These are phyloP conservation scores for Solanum megistacrolobum DNA, from an alignment of 257 asterid genomes.

Conservation along the genomic window DNA sequence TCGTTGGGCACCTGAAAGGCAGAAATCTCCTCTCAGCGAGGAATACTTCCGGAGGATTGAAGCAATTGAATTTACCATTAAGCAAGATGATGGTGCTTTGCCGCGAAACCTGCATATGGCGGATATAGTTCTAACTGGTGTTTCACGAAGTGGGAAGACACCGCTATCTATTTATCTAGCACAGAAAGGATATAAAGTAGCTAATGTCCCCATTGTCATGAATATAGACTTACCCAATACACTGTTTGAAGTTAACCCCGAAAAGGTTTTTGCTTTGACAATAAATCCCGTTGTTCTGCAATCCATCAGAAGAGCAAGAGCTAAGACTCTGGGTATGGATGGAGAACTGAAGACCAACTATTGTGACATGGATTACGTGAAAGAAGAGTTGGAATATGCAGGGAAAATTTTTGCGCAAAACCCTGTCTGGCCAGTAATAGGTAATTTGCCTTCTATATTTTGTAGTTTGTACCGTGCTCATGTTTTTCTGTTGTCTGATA, in stretches of 20 bases:
- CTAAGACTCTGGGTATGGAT: slow-evolving; percentile 63
- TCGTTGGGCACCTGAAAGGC: slow-evolving; percentile 82
- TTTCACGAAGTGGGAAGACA: slow-evolving; percentile 90
- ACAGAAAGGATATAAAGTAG: slow-evolving; percentile 95
- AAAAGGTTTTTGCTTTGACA: slow-evolving; percentile 82
- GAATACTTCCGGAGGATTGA: slow-evolving; percentile 80
- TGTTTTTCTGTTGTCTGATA: neutral
- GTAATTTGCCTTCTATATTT: slow-evolving; percentile 28
- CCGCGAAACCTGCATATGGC: slow-evolving; percentile 68
- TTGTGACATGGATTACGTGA: slow-evolving; percentile 64
- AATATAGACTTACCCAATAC: slow-evolving; percentile 49
- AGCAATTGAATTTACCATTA: slow-evolving; percentile 90
- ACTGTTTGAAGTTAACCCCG: slow-evolving; percentile 72
- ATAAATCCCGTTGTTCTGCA: slow-evolving; percentile 67
- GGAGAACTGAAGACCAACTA: slow-evolving; percentile 44
- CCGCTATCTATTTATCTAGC: slow-evolving; percentile 82
- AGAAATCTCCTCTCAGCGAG: slow-evolving; percentile 50
- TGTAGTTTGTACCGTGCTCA: neutral
- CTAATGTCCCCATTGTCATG: slow-evolving; percentile 87
- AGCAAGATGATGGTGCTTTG: slow-evolving; percentile 94
- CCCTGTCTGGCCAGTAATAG: slow-evolving; percentile 96
- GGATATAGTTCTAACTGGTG: slow-evolving; percentile 75
- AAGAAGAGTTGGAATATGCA: slow-evolving; percentile 64
- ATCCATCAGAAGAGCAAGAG: slow-evolving; percentile 75
- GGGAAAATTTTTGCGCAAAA: slow-evolving; percentile 56